Evolutionary conservation across 139 green algal genomes (phyloP).

Genomic region (Coccomyxa sp.): DNA sequence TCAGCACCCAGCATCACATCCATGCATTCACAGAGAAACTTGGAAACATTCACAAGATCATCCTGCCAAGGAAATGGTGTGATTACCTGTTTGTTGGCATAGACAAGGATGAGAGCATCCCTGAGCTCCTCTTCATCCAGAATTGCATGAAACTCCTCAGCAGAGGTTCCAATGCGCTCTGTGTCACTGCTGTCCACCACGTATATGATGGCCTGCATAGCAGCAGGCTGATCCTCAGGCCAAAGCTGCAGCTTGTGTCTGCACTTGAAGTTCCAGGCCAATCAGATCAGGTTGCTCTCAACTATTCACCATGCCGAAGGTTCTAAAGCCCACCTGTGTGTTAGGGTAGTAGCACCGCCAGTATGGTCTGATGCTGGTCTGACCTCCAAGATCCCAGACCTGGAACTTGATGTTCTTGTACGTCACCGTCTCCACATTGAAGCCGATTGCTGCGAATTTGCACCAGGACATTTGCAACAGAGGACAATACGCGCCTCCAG

Average conservation of each 20-base stretch:
- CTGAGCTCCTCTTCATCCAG: slow-evolving; percentile 97
- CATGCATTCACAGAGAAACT: too few species aligned
- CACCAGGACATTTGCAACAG: background rate
- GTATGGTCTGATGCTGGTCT: slow-evolving; percentile 95
- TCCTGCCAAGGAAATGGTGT: too few species aligned
- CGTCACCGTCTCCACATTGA: slow-evolving; percentile 99
- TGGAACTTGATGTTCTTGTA: slow-evolving; percentile 99
- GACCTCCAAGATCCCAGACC: slow-evolving; percentile 72
- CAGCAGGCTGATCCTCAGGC: background rate
- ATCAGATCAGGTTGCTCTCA: background rate
- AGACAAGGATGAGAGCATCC: slow-evolving; percentile 91
- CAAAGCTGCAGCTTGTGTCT: too few species aligned
- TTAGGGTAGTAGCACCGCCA: slow-evolving; percentile 99
- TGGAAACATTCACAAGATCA: too few species aligned
- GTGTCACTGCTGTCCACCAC: slow-evolving; percentile 95
- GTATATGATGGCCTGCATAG: slow-evolving; percentile 93
- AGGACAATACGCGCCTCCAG: background rate
- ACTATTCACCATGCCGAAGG: too few species aligned
- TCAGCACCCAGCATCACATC: too few species aligned
- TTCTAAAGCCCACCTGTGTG: slow-evolving; percentile 50
- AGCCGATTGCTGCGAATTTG: slow-evolving; percentile 86
- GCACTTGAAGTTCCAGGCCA: background rate
- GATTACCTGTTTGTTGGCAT: slow-evolving; percentile 94
- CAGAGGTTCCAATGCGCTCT: slow-evolving; percentile 84
- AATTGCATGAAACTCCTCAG: slow-evolving; percentile 76